Base-by-base conservation (phyloP, 352 stramenopile species). In the Blastocystis sp. region DNA sequence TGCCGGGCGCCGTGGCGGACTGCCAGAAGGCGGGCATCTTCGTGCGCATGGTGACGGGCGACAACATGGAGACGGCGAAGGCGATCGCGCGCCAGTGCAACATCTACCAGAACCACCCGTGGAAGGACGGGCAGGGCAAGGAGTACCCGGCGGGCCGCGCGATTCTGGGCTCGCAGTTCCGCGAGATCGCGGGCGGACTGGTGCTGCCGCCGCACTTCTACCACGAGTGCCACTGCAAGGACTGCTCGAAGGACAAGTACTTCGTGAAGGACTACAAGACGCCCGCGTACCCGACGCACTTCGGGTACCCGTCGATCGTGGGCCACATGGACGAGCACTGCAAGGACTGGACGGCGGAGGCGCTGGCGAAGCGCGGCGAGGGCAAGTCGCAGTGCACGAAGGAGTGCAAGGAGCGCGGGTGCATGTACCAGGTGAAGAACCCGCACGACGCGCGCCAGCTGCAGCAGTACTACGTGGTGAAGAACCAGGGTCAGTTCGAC, bases 21-120 rank as follows among this genome's bases (percentile, higher is more conserved):
- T 99, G 96, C 90, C 95, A 96, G 89, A 90, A 91, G 14, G 96
- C 96, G 4, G 97, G 97, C 40, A 98, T 99, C 89, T 97, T 97
- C 90, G 96, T 99, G 59, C 94, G 96, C 52, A 99, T 99, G 96
- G 95, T 98, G 84, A 99, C 97, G 4, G 97, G 97, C 71, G 97
- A 99, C 91, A 98, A 98, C 88, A 95, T 98, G 76, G 93, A 98
- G 80, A 99, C 97, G 23, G 96, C 96, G 21, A 93, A 93, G 48
- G 95, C 95, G 0, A 99, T 99, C 91, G 96, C 96, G 1, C 92
- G 91, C 48, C 92, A 98, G 89, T 97, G 96, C 89, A 95, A 95
- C 34, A 98, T 99, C 91, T 93, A 76, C 38, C 89, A 90, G 62
- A 90, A 91, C 60, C 89, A 88, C 61, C 61, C 74, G 14, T 89